Percentiles rank a stretch among this genome's conserved stretches.
phyloP scores from a whole-genome alignment of 331 rosid species.

The Quercus tomentella region DNA sequence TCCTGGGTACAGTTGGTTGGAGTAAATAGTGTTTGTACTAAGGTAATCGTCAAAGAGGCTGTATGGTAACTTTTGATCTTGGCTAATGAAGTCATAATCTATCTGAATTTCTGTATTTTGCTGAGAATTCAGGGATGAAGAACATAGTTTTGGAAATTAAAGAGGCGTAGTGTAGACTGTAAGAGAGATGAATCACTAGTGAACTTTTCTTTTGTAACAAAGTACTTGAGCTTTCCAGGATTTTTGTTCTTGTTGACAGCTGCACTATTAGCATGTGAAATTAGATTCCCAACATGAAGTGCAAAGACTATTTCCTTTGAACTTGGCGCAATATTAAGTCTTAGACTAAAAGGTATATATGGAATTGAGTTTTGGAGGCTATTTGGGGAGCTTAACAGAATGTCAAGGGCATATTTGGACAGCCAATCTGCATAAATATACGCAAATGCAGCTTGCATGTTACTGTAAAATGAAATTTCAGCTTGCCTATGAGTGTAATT shows the following conservation, averaged over 20 bases:
- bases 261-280: neutral
- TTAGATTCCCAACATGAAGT: neutral
- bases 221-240: neutral
- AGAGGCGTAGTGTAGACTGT: neutral
- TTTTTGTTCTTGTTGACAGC: neutral
- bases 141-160: neutral
- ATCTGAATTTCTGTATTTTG: neutral
- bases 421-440: neutral
- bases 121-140: neutral
- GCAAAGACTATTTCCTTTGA: neutral
- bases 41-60: neutral
- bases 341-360: no score
- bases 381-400: no score
- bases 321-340: no score
- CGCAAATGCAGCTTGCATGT: no score
- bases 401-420: neutral
- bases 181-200: neutral
- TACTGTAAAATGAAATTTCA: no score
- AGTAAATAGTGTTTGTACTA: conserved; percentile 22
- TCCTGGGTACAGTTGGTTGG: conserved; percentile 70
- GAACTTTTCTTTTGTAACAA: neutral
- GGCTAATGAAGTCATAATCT: neutral
- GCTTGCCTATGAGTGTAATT: neutral
- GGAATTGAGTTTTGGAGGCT: no score
- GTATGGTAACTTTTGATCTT: neutral